phyloP scores from a whole-genome alignment of 768 basidiomycete species.

The Phylloporus sp. region DNA sequence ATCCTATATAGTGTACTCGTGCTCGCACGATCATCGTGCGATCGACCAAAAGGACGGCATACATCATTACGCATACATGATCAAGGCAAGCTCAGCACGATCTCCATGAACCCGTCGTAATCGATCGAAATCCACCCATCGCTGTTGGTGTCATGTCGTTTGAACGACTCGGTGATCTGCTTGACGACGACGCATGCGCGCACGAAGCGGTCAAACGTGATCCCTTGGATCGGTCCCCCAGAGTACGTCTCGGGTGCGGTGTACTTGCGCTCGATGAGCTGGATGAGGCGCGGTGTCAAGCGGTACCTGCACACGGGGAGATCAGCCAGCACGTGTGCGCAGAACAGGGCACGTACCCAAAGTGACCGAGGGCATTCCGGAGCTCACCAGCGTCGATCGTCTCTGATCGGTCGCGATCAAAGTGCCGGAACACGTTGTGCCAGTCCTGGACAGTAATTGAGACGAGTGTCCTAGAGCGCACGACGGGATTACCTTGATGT shows the following conservation, averaged over 20 bases:
- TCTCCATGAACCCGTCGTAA: slow-evolving; percentile 54
- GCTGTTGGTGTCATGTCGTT: slow-evolving; percentile 57
- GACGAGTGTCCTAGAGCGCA: not conserved
- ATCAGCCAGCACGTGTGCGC: not conserved
- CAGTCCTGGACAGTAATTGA: slow-evolving; percentile 49
- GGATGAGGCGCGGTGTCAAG: slow-evolving; percentile 61
- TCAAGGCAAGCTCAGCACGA: slow-evolving; percentile 44
- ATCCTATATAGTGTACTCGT: not conserved
- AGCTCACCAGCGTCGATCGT: slow-evolving; percentile 72
- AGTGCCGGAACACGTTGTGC: slow-evolving; percentile 81
- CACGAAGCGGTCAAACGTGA: slow-evolving; percentile 85
- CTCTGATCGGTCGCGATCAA: slow-evolving; percentile 81
- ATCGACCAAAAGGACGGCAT: not conserved
- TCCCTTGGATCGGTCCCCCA: slow-evolving; percentile 46
- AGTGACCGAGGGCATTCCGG: slow-evolving; percentile 62
- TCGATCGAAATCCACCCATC: slow-evolving; percentile 52
- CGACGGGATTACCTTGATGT: slow-evolving; percentile 51
- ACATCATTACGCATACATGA: slow-evolving; percentile 5
- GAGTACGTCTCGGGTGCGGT: slow-evolving; percentile 39
- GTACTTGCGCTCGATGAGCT: slow-evolving; percentile 74
- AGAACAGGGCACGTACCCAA: slow-evolving; percentile 47
- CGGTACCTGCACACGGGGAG: slow-evolving; percentile 46
- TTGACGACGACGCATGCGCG: slow-evolving; percentile 81
- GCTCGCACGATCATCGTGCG: not conserved
- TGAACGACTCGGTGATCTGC: slow-evolving; percentile 72